Conservation (phyloP, 139 green algal species). For the Gonium pectorale region DNA sequence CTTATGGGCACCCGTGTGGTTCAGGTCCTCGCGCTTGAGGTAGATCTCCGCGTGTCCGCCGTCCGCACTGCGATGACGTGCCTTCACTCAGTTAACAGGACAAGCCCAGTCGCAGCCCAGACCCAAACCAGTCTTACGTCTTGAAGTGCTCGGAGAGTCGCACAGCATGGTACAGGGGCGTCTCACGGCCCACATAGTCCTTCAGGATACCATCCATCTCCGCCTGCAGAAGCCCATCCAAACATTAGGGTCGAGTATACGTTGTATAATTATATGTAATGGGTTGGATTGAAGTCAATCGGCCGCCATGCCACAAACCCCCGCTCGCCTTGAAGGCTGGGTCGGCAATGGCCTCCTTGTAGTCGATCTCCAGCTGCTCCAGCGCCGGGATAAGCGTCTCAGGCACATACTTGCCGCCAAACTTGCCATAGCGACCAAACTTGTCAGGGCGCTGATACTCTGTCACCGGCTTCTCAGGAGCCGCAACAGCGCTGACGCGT, state of each 20-base stretch:
- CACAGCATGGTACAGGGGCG: slow-evolving; percentile 96
- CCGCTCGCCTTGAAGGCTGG: slow-evolving; percentile 76
- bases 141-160: slow-evolving; percentile 89
- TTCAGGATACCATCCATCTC: slow-evolving; percentile 92
- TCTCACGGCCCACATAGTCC: slow-evolving; percentile 95
- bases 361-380: slow-evolving; percentile 87
- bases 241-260: not conserved
- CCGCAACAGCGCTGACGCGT: slow-evolving; percentile 23
- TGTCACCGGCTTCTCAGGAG: slow-evolving; percentile 14
- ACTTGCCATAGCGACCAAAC: slow-evolving; percentile 87
- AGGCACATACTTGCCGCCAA: slow-evolving; percentile 97
- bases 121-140: slow-evolving; percentile 49
- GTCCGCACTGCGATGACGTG: slow-evolving; percentile 64
- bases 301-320: not conserved
- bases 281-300: not conserved
- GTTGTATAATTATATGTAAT: too few relatives aligned
- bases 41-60: slow-evolving; percentile 88
- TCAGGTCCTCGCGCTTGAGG: slow-evolving; percentile 99
- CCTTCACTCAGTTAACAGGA: too few relatives aligned
- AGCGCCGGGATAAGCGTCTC: slow-evolving; percentile 97
- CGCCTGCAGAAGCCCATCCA: slow-evolving; percentile 65
- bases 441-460: slow-evolving; percentile 78
- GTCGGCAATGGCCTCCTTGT: slow-evolving; percentile 77
- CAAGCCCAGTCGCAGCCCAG: too few relatives aligned
- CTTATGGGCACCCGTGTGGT: slow-evolving; percentile 99